These are phyloP conservation scores for Coemansia sp. DNA, from an alignment of 192 early-diverging fungal genomes.

Conservation along the genomic window DNA sequence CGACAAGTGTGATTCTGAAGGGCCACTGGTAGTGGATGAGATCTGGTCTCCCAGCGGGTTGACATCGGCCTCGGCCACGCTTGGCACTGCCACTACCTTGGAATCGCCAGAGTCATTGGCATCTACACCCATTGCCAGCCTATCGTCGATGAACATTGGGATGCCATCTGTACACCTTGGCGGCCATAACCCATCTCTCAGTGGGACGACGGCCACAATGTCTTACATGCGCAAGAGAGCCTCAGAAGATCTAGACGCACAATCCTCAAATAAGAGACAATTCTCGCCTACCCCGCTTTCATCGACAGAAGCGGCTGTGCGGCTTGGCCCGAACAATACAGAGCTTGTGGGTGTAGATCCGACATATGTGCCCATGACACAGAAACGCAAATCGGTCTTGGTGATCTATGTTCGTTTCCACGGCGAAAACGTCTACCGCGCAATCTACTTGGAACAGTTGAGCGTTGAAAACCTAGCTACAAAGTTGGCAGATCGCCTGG, in stretches of 20 bases:
- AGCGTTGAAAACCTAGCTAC: conserved; percentile 55
- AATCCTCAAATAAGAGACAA: conserved; percentile 41
- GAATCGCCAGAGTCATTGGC: conserved; percentile 23
- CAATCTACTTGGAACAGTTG: conserved; percentile 63
- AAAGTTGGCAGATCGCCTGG: conserved; percentile 58
- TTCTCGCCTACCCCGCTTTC: conserved; percentile 34
- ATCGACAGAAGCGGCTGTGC: conserved; percentile 2
- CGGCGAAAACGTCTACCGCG: conserved; percentile 59
- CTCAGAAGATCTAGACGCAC: conserved; percentile 34
- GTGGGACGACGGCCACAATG: conserved; percentile 11
- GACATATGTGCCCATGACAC: conserved; percentile 59
- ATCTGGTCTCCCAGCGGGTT: conserved; percentile 25
- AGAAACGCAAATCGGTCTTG: conserved; percentile 47
- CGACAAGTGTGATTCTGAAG: conserved; percentile 56
- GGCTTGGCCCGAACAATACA: conserved; percentile 11
- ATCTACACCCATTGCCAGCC: conserved; percentile 17
- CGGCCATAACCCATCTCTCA: conserved; percentile 27
- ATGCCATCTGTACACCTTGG: conserved; percentile 35
- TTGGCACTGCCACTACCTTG: conserved; percentile 11
- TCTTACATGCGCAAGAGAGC: conserved; percentile 50
- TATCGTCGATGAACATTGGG: conserved; percentile 40
- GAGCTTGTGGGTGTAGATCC: conserved; percentile 60
- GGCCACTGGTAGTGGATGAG: conserved; percentile 42
- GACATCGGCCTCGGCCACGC: conserved; percentile 9
- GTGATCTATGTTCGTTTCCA: conserved; percentile 60